A percentile compares a stretch with the other conserved stretches of the same genome.
phyloP scores from a whole-genome alignment of 2,329 filamentous ascomycete species.

The Aspergillus piperis region DNA sequence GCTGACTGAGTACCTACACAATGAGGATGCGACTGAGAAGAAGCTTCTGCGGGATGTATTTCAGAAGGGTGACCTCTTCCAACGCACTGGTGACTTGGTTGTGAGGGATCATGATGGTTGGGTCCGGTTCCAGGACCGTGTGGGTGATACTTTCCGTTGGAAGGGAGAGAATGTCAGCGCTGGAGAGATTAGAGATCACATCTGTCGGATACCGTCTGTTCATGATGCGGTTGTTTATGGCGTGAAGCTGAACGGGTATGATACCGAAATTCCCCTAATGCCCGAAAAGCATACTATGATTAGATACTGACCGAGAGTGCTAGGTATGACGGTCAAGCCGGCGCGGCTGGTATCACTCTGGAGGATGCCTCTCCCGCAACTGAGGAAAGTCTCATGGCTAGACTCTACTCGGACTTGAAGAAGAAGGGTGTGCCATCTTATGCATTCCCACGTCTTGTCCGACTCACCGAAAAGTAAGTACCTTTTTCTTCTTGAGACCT shows the following conservation, averaged over 20 bases:
- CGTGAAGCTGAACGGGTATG: conserved; percentile 44
- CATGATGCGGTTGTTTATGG: conserved; percentile 50
- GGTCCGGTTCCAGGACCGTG: conserved; percentile 49
- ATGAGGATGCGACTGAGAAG: conserved; percentile 46
- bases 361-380: conserved; percentile 30
- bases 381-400: conserved; percentile 40
- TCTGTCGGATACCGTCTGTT: conserved; percentile 43
- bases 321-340: conserved; percentile 53
- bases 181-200: conserved; percentile 49
- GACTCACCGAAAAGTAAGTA: conserved; percentile 48
- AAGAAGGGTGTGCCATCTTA: conserved; percentile 50
- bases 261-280: background rate
- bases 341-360: conserved; percentile 50
- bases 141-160: conserved; percentile 43
- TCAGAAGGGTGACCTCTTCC: conserved; percentile 48
- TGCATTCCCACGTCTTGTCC: conserved; percentile 50
- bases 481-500: background rate
- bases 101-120: conserved; percentile 45
- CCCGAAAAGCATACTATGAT: background rate
- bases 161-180: conserved; percentile 52
- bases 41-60: conserved; percentile 50
- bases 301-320: conserved; percentile 3
- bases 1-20: conserved; percentile 46
- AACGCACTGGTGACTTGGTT: conserved; percentile 50
- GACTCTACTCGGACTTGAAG: conserved; percentile 42